Percentiles rank a stretch among this genome's conserved stretches.
Conservation (phyloP, 2,329 filamentous ascomycete genomes). For the Pseudogymnoascus sp. region DNA sequence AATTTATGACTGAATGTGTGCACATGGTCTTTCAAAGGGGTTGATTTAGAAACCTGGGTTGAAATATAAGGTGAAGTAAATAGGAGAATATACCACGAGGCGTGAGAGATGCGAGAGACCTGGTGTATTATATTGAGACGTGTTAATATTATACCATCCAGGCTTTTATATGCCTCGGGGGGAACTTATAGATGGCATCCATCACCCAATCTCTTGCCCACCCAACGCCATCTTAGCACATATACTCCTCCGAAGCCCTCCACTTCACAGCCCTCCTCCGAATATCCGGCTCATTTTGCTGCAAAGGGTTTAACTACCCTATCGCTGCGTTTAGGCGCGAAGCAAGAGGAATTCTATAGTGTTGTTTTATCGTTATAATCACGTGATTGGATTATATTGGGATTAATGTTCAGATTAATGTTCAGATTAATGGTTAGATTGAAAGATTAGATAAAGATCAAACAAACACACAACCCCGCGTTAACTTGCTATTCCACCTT, state of each 20-base stretch:
- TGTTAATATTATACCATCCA: background rate
- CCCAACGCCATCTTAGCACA: background rate
- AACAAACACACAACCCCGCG: background rate
- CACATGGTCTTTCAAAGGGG: background rate
- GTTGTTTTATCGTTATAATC: background rate
- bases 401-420: background rate
- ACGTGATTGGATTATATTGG: background rate
- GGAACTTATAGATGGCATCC: background rate
- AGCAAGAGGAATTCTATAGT: too few relatives aligned
- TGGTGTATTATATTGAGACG: background rate
- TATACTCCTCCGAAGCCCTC: background rate
- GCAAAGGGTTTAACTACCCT: too few relatives aligned
- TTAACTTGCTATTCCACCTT: background rate
- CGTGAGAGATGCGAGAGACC: background rate
- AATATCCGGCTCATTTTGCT: too few relatives aligned
- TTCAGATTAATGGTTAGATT: too few relatives aligned
- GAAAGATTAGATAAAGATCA: conserved; percentile 1
- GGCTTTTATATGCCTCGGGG: background rate
- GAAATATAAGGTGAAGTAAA: background rate
- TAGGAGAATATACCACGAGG: background rate
- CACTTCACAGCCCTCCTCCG: background rate
- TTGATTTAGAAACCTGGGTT: background rate
- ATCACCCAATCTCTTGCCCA: too few relatives aligned
- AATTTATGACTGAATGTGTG: background rate
- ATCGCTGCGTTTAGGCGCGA: too few relatives aligned